Evolutionary conservation across 495 filamentous ascomycete species (phyloP), one percentile per base, ranked within the genome.

Genomic region (Penicillium mononematosum): DNA sequence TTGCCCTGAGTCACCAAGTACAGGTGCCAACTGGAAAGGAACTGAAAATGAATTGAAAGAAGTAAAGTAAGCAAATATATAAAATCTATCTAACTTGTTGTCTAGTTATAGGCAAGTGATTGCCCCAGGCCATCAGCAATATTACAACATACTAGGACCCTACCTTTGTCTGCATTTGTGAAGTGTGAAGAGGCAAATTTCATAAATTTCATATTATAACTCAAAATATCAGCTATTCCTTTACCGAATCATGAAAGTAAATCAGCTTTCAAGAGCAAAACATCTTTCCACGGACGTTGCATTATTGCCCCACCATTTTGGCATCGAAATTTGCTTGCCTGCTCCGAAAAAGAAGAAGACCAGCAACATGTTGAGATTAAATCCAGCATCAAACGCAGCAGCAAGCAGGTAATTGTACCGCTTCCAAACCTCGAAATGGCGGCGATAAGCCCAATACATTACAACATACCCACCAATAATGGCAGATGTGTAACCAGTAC

Each of bases 301-400:
- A 56, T 69, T 71, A 56, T 85, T 83, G 3, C 80, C 81, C 80
- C 81, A 85, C 82, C 81, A 84, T 45, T 78, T 66, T 31, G 81
- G 78, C 81, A 83, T 83, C 27, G 66, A 71, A 9, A 83, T 67
- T 42, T 77, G 70, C 68, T 78, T 83, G 1, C 74, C 80, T 14
- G 76, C 71, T 0, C 78, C 77, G 46, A 84, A 82, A 45, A 77
- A 79, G 52, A 83, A 66, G 64, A 85, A 83, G 25, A 83, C 76
- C 20, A 83, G 67, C 55, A 84, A 58, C 75, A 83, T 74, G 58
- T 81, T 79, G 22, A 83, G 50, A 63, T 83, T 83, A 56, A 83
- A 85, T 1, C 78, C 81, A 4, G 81, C 78, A 68, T 83, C 82
- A 56, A 83, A 81, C 3, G 81, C 80, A 2, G 81, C 81, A 2